Evolutionary conservation across 164 flowering plant species (phyloP).

Genomic region (Magnolia changhungtana): DNA sequence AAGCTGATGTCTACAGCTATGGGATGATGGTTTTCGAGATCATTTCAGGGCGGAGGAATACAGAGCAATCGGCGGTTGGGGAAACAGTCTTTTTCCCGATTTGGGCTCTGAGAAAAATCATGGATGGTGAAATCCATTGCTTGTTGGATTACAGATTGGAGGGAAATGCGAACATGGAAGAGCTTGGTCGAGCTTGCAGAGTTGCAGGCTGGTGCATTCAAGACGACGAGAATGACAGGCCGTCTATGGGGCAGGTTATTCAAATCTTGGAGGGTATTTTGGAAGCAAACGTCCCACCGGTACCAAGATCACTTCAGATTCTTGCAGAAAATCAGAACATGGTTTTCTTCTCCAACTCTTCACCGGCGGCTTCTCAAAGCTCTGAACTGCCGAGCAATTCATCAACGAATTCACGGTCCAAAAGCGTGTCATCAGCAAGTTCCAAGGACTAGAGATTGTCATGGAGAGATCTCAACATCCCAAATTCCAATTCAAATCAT

Average conservation of each 20-base stretch:
- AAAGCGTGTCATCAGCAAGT: neutral
- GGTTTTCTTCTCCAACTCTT: neutral
- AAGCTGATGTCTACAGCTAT: slow-evolving; percentile 57
- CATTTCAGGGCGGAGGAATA: slow-evolving; percentile 41
- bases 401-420: neutral
- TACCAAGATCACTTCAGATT: slow-evolving; percentile 1
- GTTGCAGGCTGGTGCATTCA: slow-evolving; percentile 19
- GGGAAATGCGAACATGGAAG: slow-evolving; percentile 4
- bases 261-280: slow-evolving; percentile 11
- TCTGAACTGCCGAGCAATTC: neutral
- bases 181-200: slow-evolving; percentile 8
- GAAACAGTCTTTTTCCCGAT: slow-evolving; percentile 25
- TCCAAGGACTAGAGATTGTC: neutral
- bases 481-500: neutral
- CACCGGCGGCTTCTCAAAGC: neutral
- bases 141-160: slow-evolving; percentile 7
- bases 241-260: slow-evolving; percentile 15
- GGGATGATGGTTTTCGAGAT: slow-evolving; percentile 57
- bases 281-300: slow-evolving; percentile 1
- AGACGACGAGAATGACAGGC: slow-evolving; percentile 13
- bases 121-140: slow-evolving; percentile 2
- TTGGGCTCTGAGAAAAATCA: neutral
- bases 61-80: slow-evolving; percentile 26
- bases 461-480: neutral
- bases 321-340: neutral